Evolutionary conservation across 2,329 filamentous ascomycete species (phyloP), one percentile per base, ranked within the genome.

Genomic region (Shiraia sp.): DNA sequence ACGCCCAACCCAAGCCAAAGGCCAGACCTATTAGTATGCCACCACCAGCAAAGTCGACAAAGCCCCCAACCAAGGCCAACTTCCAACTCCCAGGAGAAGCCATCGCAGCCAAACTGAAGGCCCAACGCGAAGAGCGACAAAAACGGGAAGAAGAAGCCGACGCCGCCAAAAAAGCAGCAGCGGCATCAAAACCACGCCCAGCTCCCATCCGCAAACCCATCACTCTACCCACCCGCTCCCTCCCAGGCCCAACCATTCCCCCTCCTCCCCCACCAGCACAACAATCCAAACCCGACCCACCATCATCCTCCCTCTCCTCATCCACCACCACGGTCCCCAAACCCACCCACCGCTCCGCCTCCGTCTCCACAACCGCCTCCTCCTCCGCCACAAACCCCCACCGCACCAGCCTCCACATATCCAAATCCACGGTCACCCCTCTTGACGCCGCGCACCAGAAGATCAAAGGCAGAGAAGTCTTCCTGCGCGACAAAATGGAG

Each of bases 81-180:
- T 81, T 81, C 54, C 68, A 74, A 36, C 68, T 81, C 0, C 77
- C 79, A 1, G 78, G 79, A 6, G 79, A 81, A 49, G 77, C 72
- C 10, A 65, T 80, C 2, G 76, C 65, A 6, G 63, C 61, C 17
- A 61, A 59, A 23, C 42, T 66, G 1, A 63, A 58, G 23, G 52
- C 61, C 10, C 59, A 65, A 31, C 59, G 56, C 31, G 65, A 67
- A 49, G 63, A 66, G 41, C 65, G 65, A 5, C 34, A 62, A n/a
- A 64, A 63, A 47, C 61, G 55, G n/a, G 61, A 60, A 40, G 53
- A 63, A 49, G 54, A 63, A 39, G 60, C 55, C 3, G 60, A 60
- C 41, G 59, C 59, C n/a, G 59, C 64, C n/a, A 68, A 68, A 51
- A 70, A 66, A 41, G 53, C 60, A 1, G 73, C 74, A 13, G 25